Base-by-base conservation (phyloP, 208 protist species). In the Wallacemonas collosoma region DNA sequence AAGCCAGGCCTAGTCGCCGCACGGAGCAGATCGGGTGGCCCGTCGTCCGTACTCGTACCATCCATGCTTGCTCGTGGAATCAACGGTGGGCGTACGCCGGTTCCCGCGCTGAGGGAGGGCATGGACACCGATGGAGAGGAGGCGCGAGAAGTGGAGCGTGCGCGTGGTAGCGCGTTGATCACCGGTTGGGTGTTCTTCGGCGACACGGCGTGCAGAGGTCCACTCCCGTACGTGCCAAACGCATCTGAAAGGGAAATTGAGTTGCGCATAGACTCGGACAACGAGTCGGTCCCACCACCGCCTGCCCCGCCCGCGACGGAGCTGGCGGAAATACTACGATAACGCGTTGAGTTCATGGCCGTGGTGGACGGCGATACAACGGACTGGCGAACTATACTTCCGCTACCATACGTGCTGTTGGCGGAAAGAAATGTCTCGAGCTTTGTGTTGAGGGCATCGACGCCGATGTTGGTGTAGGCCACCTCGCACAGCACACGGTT, bases 401-500 rank as follows among this genome's bases (percentile, higher is more conserved):
- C 41, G 43, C 17, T 64, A 72, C 58, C 57, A 55, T 56, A 71
- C 17, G 80, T 78, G 17, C 72, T 66, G 67, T 93, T 93, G 15
- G 75, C 56, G 17, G 71, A 47, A 11, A 93, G 64, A 51, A 93
- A 84, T 57, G 80, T 86, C 44, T 89, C 81, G 39, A 93, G 70
- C 73, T 91, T 91, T 65, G 89, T 83, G 62, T 79, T 64, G 14
- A 93, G 73, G 11, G 88, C 83, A 26, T 83, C 79, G 53, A 76
- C 80, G 45, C 78, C 80, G 14, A 76, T 68, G 17, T 55, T 73
- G 14, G 81, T 93, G 73, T 84, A 87, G 64, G 76, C 75, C 8
- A 91, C 83, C 67, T 82, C 63, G 7, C 58, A 64, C n/a, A 93
- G 71, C 7, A 73, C 72, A 11, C 45, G 75, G 63, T 93, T 89